Evolutionary conservation across 495 filamentous ascomycete genomes (phyloP), one percentile per base, ranked within the genome.

Genomic region (Sphaerosporella brunnea): DNA sequence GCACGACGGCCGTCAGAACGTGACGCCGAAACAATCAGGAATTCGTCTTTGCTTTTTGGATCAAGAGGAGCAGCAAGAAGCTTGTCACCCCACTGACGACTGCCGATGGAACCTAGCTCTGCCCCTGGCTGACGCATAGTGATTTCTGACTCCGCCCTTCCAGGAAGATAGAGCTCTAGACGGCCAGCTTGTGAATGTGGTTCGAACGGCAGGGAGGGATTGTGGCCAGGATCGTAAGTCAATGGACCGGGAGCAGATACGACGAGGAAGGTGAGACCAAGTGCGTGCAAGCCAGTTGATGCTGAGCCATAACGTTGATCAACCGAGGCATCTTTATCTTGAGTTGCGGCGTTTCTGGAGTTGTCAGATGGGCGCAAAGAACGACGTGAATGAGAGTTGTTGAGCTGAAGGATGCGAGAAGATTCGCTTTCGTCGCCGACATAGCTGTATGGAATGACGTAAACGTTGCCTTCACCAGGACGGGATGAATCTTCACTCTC

Each of bases 191-290:
- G 19, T 0, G 30, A 26, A 2, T 26, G 23, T 10, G 23, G 47
- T 2, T 23, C 9, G 36, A 60, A 56, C 10, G 58, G 57, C 2
- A 51, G 49, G 3, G 46, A 49, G 0, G 58, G 57, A 3, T 41
- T 46, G 1, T 39, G 37, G 5, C 13, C 9, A 4, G 46, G 15
- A 9, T 53, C 56, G 13, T 55, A 59, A 0, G 56, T 47, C n/a
- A 58, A 39, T 11, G 58, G 58, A n/a, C 58, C 58, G 0, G 58
- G 38, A 1, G 58, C 53, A n/a, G 58, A 39, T 3, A 61, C 42
- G 1, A 53, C 58, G 1, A 61, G 45, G 21, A 56, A 41, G 2
- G 47, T 47, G 15, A n/a, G 45, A 23, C 42, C 26, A 7, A 49
- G 43, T 2, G 46, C 21, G 1, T 19, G 11, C 24, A 55, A 39